phyloP scores from a whole-genome alignment of 2,329 filamentous ascomycete species.

The Talaromyces rugulosus region DNA sequence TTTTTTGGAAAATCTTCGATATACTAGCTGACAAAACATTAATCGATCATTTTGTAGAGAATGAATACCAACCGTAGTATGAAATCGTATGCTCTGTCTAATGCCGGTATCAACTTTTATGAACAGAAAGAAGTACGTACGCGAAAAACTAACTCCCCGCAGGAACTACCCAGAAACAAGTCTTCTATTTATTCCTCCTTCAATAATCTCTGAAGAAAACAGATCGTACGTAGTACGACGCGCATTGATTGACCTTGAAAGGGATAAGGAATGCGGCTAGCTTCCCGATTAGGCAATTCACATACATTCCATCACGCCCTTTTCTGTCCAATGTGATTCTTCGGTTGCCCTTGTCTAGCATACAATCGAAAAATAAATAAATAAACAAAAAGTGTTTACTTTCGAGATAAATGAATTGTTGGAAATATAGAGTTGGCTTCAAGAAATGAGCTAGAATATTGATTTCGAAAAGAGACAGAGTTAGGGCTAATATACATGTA shows the following conservation, averaged over 20 bases:
- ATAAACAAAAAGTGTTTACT: not conserved
- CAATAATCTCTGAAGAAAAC: no score
- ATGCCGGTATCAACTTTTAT: no score
- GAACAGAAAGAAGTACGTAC: no score
- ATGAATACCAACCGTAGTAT: no score
- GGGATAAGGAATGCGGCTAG: not conserved
- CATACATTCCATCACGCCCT: not conserved
- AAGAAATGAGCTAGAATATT: not conserved
- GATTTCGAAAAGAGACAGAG: not conserved
- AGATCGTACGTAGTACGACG: no score
- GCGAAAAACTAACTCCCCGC: no score
- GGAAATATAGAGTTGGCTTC: not conserved
- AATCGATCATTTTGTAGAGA: no score
- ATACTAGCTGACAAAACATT: no score
- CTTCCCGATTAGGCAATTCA: not conserved
- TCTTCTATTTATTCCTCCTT: no score
- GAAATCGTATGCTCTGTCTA: no score
- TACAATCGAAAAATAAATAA: not conserved
- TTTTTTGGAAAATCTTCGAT: not conserved
- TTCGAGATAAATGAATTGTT: not conserved
- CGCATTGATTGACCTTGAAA: not conserved
- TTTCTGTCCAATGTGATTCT: not conserved
- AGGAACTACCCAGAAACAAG: no score
- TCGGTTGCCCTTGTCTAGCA: not conserved
- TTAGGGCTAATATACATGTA: not conserved